Base-by-base conservation (phyloP, 305 asterid genomes). In the Plantago rigida region DNA sequence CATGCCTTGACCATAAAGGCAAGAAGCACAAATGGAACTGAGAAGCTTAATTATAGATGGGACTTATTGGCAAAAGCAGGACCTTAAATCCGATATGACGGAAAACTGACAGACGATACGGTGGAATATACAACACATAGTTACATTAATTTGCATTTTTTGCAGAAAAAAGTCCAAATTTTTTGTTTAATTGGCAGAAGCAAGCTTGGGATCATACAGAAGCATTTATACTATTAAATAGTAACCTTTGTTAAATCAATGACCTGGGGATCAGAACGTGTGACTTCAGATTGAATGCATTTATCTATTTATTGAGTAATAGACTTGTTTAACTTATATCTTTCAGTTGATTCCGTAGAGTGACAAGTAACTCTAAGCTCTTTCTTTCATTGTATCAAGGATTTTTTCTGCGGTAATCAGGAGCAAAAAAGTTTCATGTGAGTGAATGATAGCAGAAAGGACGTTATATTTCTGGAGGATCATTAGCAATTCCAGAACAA, bases 1-100 rank as follows among this genome's bases (percentile, higher is more conserved):
- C 67, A 79, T 47, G 68, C 66, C 77, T 76, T 78, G 71, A 65
- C 41, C 42, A 57, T 60, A 72, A 60, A 61, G 67, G 75, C 63
- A 72, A 69, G 71, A 73, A 71, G 36, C 64, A 71, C 69, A 76
- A 28, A 56, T 12, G 56, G 62, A 76, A 63, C 67, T 65, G 73
- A 70, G 65, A 59, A 51, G 47, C 53, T 63, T 42, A 48, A 36
- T 52, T 50, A 28, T 5, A 69, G 53, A 71, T 41, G 50, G 26
- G 55, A 22, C 51, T 59, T 46, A 56, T 47, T 14, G 10, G 57
- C 13, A 29, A 47, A 47, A 65, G 63, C 61, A 29, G 29, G 60
- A 56, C 69, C 64, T 1, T 51, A 44, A 39, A 13, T 62, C 49
- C 53, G 15, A 55, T 61, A 26, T 24, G 39, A 57, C 5, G 10